Evolutionary conservation across 345 rosid species (phyloP).

Genomic region (Eucalyptus sp.): DNA sequence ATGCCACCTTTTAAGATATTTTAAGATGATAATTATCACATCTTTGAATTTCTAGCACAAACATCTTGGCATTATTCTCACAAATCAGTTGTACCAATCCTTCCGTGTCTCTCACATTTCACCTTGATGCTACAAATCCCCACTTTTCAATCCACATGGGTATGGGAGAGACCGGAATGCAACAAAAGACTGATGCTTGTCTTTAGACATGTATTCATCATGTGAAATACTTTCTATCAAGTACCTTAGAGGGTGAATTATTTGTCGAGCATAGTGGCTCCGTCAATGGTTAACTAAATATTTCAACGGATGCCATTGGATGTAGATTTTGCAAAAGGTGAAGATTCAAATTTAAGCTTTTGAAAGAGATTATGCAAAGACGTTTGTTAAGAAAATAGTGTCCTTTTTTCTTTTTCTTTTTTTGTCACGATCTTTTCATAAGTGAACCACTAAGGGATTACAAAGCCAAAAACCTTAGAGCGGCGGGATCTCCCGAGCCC

Average conservation of each 20-base stretch:
- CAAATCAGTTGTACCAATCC: fast-evolving
- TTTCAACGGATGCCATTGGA: not conserved
- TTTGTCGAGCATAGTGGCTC: not conserved
- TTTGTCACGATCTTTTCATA: not conserved
- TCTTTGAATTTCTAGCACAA: not conserved
- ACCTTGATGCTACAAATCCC: not conserved
- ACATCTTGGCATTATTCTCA: not conserved
- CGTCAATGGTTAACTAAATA: not conserved
- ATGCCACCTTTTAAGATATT: not conserved
- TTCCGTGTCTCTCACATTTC: not conserved
- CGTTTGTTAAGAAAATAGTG: not conserved
- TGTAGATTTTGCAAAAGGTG: not conserved
- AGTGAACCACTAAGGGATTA: not conserved
- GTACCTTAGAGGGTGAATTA: not conserved
- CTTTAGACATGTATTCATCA: not conserved
- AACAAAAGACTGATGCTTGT: not conserved
- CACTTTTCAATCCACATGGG: not conserved
- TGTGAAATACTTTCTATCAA: not conserved
- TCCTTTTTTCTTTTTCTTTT: not conserved
- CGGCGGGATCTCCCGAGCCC: fast-evolving
- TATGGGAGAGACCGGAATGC: not conserved
- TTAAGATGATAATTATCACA: not conserved
- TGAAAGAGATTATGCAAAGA: not conserved
- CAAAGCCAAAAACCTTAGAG: not conserved
- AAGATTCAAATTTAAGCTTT: not conserved